Percentiles rank a stretch among this genome's conserved stretches.
phyloP scores from a whole-genome alignment of 2,329 filamentous ascomycete genomes.

The Cryoendolithus antarcticus region DNA sequence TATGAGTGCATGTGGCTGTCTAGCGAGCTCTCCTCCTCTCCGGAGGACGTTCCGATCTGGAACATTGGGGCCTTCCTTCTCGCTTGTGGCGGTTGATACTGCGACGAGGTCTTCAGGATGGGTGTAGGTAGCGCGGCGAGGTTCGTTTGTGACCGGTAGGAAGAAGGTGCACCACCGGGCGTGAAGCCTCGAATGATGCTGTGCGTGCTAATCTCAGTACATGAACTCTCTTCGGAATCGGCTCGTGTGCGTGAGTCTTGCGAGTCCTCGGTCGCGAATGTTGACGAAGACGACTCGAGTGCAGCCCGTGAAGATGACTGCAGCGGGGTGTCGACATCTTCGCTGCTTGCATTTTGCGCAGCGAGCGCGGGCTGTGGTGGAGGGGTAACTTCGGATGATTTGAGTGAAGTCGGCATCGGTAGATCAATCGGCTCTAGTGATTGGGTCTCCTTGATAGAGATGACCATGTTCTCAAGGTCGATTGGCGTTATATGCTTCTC shows the following conservation, averaged over 20 bases:
- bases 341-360: no score
- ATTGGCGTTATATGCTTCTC: constrained; percentile 88
- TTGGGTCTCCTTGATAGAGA: constrained; percentile 77
- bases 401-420: constrained; percentile 11
- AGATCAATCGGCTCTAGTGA: constrained; percentile 47
- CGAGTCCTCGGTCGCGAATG: constrained; percentile 32
- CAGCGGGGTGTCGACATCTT: not conserved
- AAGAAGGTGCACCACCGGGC: constrained; percentile 59
- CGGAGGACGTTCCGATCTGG: constrained; percentile 64
- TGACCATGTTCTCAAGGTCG: constrained; percentile 87
- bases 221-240: constrained; percentile 48
- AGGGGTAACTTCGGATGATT: not conserved
- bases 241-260: constrained; percentile 10
- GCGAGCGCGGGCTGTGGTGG: no score
- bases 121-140: constrained; percentile 42
- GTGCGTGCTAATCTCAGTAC: constrained; percentile 47
- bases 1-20: constrained; percentile 42
- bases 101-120: constrained; percentile 44
- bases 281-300: constrained; percentile 29
- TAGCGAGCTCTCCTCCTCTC: constrained; percentile 70
- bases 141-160: constrained; percentile 49
- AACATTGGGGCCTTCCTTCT: constrained; percentile 60
- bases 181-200: constrained; percentile 81
- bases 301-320: not conserved
- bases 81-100: constrained; percentile 20